Conservation (phyloP, 176 grass and related monocot species). For the Hyparrhenia diplandra region DNA sequence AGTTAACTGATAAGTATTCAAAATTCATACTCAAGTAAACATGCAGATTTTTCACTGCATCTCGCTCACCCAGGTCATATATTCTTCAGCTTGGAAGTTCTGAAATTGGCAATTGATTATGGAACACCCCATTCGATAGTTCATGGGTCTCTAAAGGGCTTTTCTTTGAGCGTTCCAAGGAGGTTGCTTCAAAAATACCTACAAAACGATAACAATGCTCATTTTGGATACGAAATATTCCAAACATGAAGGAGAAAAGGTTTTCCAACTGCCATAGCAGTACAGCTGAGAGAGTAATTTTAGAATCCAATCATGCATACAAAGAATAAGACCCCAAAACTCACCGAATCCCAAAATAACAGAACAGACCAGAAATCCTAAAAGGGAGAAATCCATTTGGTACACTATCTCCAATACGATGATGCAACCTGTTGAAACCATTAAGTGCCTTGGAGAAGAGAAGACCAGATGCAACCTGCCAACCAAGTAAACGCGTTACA, state of each 20-base stretch:
- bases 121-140: slow-evolving; percentile 58
- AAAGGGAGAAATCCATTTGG: slow-evolving; percentile 84
- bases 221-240: slow-evolving; percentile 22
- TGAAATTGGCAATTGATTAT: slow-evolving; percentile 67
- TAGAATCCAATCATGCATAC: slow-evolving; percentile 8
- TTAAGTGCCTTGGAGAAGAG: slow-evolving; percentile 94
- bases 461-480: slow-evolving; percentile 94
- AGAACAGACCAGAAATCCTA: slow-evolving; percentile 77
- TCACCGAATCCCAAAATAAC: slow-evolving; percentile 82
- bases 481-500: slow-evolving; percentile 1
- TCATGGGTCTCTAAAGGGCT: slow-evolving; percentile 69
- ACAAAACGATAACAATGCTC: neutral
- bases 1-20: neutral
- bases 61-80: slow-evolving; percentile 4
- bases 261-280: neutral
- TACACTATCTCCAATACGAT: slow-evolving; percentile 82
- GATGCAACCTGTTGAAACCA: slow-evolving; percentile 78
- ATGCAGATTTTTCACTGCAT: neutral
- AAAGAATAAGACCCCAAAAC: slow-evolving; percentile 33
- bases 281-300: slow-evolving; percentile 2
- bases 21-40: neutral
- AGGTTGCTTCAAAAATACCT: slow-evolving; percentile 97
- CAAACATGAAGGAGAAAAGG: slow-evolving; percentile 26
- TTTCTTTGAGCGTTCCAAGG: slow-evolving; percentile 71
- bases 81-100: slow-evolving; percentile 66